Evolutionary conservation across 148 eudicot species (phyloP).

Genomic region (Rhododendron kiyosumense): DNA sequence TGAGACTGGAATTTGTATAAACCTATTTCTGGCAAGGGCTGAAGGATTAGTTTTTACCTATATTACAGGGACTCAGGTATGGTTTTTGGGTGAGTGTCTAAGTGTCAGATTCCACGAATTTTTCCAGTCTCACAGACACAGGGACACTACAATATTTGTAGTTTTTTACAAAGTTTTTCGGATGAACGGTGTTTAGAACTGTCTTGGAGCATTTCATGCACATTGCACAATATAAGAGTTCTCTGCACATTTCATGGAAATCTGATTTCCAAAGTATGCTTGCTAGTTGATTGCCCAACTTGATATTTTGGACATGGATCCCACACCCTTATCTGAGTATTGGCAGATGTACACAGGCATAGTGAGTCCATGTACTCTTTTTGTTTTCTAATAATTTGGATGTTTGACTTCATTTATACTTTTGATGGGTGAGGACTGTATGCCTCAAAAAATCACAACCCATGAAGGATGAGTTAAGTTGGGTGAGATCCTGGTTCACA

Average conservation of each 20-base stretch:
- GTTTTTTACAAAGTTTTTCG: background rate
- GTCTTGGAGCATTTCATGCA: background rate
- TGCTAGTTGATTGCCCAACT: background rate
- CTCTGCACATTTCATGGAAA: background rate
- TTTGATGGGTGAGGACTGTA: background rate
- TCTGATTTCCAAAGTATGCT: background rate
- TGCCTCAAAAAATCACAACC: background rate
- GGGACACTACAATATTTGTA: background rate
- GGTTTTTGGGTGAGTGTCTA: background rate
- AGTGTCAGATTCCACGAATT: background rate
- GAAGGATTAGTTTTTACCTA: background rate
- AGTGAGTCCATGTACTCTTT: background rate
- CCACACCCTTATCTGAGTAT: background rate
- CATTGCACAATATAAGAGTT: background rate
- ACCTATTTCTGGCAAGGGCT: background rate
- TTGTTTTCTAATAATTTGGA: background rate
- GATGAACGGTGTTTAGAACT: background rate
- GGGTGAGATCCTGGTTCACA: background rate
- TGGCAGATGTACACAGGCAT: background rate
- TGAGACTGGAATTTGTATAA: background rate
- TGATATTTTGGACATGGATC: background rate
- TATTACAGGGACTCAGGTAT: background rate
- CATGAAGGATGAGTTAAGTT: background rate
- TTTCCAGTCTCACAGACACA: background rate
- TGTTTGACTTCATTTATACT: background rate